Evolutionary conservation across 2,329 filamentous ascomycete genomes (phyloP).

Genomic region (Graphilbum sp.): DNA sequence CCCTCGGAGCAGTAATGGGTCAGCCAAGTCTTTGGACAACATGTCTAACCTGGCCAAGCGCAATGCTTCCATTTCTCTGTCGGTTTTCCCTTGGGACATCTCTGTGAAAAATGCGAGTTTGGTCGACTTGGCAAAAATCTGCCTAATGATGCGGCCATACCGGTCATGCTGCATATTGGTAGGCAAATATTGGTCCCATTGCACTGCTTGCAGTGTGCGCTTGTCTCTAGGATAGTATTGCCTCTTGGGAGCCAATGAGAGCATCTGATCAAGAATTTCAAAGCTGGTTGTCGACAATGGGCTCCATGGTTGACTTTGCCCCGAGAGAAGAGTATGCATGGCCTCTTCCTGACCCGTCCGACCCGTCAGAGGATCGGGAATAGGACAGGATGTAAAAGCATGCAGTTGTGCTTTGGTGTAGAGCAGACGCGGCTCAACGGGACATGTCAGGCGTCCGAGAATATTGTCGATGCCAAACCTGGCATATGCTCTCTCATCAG

Average conservation of each 20-base stretch:
- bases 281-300: constrained; percentile 10
- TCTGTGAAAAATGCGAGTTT: constrained; percentile 12
- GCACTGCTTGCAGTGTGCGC: constrained; percentile 18
- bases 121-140: constrained; percentile 16
- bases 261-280: constrained; percentile 10
- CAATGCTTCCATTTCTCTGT: not conserved
- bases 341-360: constrained; percentile 47
- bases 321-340: constrained; percentile 30
- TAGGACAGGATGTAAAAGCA: constrained; percentile 38
- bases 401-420: constrained; percentile 43
- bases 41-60: not conserved
- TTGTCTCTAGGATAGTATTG: constrained; percentile 21
- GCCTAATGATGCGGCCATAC: constrained; percentile 14
- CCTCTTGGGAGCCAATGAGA: constrained; percentile 14
- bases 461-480: constrained; percentile 36
- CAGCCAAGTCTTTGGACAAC: not conserved
- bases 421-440: constrained; percentile 35
- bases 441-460: constrained; percentile 38
- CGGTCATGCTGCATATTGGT: constrained; percentile 21
- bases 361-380: constrained; percentile 40
- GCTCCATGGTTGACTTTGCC: constrained; percentile 31
- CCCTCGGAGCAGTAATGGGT: not conserved
- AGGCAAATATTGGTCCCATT: constrained; percentile 18
- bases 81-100: not conserved
- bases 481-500: constrained; percentile 22